Conservation (phyloP, 768 basidiomycete genomes). For the Royoungia palumana region DNA sequence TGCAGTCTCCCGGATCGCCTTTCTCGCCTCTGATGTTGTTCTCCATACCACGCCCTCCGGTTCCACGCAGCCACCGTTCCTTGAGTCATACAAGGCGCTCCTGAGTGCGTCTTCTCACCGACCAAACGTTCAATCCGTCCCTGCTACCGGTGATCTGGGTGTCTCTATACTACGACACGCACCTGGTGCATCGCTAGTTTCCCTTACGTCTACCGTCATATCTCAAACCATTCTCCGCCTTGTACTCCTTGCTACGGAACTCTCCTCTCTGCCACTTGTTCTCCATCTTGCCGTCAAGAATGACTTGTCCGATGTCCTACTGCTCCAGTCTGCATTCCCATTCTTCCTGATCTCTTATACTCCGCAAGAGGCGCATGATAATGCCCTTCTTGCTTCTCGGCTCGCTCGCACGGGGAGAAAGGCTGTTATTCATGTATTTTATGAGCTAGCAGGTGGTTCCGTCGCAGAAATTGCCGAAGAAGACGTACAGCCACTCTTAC, state of each 20-base stretch:
- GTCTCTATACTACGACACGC: slow-evolving; percentile 51
- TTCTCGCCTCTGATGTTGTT: slow-evolving; percentile 62
- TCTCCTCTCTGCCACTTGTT: slow-evolving; percentile 64
- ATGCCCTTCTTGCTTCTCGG: slow-evolving; percentile 82
- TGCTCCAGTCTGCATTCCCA: slow-evolving; percentile 75
- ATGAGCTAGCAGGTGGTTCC: slow-evolving; percentile 39
- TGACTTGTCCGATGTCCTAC: slow-evolving; percentile 71
- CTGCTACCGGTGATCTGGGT: slow-evolving; percentile 64
- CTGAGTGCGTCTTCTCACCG: slow-evolving; percentile 34
- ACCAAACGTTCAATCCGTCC: slow-evolving; percentile 48
- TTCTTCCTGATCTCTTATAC: slow-evolving; percentile 79
- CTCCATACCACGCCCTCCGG: slow-evolving; percentile 52
- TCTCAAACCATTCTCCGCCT: slow-evolving; percentile 55
- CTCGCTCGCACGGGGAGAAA: slow-evolving; percentile 67
- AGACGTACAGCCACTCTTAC: slow-evolving; percentile 57
- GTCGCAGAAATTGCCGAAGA: slow-evolving; percentile 57
- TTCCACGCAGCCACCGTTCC: slow-evolving; percentile 40
- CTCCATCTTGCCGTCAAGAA: slow-evolving; percentile 63
- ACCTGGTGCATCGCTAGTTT: slow-evolving; percentile 42
- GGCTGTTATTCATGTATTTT: slow-evolving; percentile 86
- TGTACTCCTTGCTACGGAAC: slow-evolving; percentile 64
- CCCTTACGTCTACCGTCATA: slow-evolving; percentile 54
- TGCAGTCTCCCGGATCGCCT: slow-evolving; percentile 67
- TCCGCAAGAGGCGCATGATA: slow-evolving; percentile 81
- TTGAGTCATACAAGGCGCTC: slow-evolving; percentile 29